Percentiles rank a stretch among this genome's conserved stretches.
phyloP scores from a whole-genome alignment of 2,329 filamentous ascomycete genomes.

The Fusarium poae region DNA sequence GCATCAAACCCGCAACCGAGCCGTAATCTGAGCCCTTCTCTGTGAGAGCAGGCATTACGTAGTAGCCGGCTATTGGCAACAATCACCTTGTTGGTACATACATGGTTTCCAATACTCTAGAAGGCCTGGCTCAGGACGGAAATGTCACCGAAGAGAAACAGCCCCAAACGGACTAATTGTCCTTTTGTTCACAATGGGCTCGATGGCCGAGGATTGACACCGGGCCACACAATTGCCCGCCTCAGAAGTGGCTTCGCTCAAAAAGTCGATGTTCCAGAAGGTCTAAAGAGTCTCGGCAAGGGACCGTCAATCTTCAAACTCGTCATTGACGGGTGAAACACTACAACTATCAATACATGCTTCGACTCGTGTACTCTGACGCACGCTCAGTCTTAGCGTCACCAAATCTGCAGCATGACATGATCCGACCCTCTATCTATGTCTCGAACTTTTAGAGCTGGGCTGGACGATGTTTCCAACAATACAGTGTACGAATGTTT shows the following conservation, averaged over 20 bases:
- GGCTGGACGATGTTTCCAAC: conserved; percentile 34
- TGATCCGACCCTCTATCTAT: conserved; percentile 11
- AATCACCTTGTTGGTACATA: conserved; percentile 24
- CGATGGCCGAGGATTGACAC: conserved; percentile 12
- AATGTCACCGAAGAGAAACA: conserved; percentile 38
- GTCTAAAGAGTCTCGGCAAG: conserved; percentile 33
- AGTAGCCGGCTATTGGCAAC: conserved; percentile 22
- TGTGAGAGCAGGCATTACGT: conserved; percentile 21
- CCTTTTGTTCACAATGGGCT: conserved; percentile 19
- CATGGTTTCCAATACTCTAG: conserved; percentile 43
- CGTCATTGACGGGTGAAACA: conserved; percentile 43
- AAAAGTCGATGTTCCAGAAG: conserved; percentile 47
- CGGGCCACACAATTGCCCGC: conserved; percentile 26
- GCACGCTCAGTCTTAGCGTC: conserved; percentile 24
- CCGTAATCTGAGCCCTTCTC: conserved; percentile 43
- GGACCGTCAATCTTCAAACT: conserved; percentile 34
- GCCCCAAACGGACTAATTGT: conserved; percentile 36
- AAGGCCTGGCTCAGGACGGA: conserved; percentile 40
- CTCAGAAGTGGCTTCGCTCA: conserved; percentile 38
- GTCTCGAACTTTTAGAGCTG: conserved; percentile 26
- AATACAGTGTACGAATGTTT: conserved; percentile 22
- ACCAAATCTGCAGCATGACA: conserved; percentile 29
- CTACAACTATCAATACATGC: conserved; percentile 32
- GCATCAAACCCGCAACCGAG: conserved; percentile 29
- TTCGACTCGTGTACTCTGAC: conserved; percentile 30